Conservation (phyloP, 2,329 filamentous ascomycete species). For the Chaetomiaceae sp. region DNA sequence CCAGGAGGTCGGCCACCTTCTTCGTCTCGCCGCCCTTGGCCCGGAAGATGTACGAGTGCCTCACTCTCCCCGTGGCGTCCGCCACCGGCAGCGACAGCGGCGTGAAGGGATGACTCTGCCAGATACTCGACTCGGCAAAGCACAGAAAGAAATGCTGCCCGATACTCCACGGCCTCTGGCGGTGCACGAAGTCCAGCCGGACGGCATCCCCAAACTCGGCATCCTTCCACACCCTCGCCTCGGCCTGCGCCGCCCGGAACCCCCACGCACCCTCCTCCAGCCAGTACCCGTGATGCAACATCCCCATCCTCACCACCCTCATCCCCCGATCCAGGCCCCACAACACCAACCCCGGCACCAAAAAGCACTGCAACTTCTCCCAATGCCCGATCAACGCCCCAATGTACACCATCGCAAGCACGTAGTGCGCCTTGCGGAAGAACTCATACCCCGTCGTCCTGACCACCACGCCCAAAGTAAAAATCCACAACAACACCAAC, state of each 20-base stretch:
- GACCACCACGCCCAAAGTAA: conserved; percentile 58
- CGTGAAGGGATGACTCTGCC: conserved; percentile 71
- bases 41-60: conserved; percentile 54
- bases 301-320: conserved; percentile 52
- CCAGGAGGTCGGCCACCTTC: conserved; percentile 45
- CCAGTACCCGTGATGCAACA: conserved; percentile 58
- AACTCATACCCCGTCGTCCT: conserved; percentile 68
- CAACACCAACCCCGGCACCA: conserved; percentile 61
- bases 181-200: conserved; percentile 60
- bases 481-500: conserved; percentile 55
- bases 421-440: conserved; percentile 70
- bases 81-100: conserved; percentile 51
- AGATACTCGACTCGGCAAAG: conserved; percentile 62
- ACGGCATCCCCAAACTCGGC: conserved; percentile 57
- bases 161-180: conserved; percentile 57
- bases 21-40: conserved; percentile 57
- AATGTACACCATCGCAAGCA: conserved; percentile 69
- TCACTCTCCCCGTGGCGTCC: conserved; percentile 35
- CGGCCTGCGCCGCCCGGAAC: conserved; percentile 51
- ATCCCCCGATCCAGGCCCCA: conserved; percentile 61
- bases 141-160: conserved; percentile 70
- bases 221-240: conserved; percentile 51
- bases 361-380: conserved; percentile 62
- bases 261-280: conserved; percentile 39
- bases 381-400: conserved; percentile 75